These are phyloP conservation scores for Dryas octopetala DNA, from an alignment of 306 rosid species.

Conservation along the genomic window DNA sequence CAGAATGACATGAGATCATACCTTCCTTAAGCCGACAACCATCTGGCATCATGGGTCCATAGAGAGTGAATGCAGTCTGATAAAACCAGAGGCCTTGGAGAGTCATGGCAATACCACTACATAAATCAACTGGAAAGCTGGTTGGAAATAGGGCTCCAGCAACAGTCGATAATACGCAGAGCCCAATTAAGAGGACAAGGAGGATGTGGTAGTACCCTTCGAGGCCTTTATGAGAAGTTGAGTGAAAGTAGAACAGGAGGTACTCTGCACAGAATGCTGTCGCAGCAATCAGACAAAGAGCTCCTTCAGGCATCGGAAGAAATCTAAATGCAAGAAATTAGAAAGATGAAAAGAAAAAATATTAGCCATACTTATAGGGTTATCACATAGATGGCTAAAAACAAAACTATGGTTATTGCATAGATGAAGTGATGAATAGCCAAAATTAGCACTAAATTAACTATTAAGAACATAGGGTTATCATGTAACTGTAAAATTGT, in stretches of 20 bases:
- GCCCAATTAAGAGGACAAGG: slow-evolving; percentile 73
- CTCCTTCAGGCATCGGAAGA: slow-evolving; percentile 71
- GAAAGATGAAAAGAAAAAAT: not conserved
- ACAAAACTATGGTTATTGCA: not conserved
- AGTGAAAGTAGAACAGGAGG: slow-evolving; percentile 90
- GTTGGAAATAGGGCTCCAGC: slow-evolving; percentile 76
- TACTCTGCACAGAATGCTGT: slow-evolving; percentile 84
- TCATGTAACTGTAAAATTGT: not conserved
- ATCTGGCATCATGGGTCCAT: slow-evolving; percentile 89
- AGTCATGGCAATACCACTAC: slow-evolving; percentile 67
- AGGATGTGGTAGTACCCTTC: slow-evolving; percentile 89
- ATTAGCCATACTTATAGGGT: slow-evolving; percentile 18
- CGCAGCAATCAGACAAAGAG: slow-evolving; percentile 74
- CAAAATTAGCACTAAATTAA: not conserved
- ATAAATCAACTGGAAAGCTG: slow-evolving; percentile 72
- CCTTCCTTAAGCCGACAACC: slow-evolving; percentile 64
- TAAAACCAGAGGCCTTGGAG: slow-evolving; percentile 99
- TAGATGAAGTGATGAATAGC: not conserved
- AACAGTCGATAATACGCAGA: slow-evolving; percentile 61
- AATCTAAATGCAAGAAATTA: slow-evolving; percentile 36
- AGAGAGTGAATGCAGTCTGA: slow-evolving; percentile 94
- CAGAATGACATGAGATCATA: slow-evolving; percentile 50
- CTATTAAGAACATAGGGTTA: no score
- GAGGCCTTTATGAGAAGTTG: slow-evolving; percentile 87
- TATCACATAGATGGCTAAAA: not conserved